Percentiles rank a stretch among this genome's conserved stretches.
Conservation (phyloP, 371 early-diverging fungal species). For the Rhizopus microsporus region DNA sequence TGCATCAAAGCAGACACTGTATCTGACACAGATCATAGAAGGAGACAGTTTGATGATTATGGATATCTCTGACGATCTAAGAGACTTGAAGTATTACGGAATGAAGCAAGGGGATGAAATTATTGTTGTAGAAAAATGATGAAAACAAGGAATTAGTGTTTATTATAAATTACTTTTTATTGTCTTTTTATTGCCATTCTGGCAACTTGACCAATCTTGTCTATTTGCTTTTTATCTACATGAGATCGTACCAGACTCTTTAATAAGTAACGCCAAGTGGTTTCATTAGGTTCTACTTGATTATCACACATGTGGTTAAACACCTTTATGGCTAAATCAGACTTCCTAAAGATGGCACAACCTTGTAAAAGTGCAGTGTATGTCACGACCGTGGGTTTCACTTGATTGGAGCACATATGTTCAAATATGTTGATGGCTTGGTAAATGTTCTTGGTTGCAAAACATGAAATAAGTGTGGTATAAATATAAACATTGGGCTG, state of each 20-base stretch:
- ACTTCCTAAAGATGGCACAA: constrained; percentile 45
- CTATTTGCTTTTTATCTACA: constrained; percentile 33
- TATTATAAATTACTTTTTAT: constrained; percentile 4
- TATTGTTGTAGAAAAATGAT: constrained; percentile 4
- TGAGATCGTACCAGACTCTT: constrained; percentile 39
- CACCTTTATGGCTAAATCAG: constrained; percentile 28
- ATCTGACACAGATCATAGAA: constrained; percentile 20
- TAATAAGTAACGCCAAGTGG: constrained; percentile 45
- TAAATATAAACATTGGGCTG: constrained; percentile 48
- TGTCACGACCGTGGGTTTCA: constrained; percentile 38
- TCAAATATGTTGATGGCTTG: constrained; percentile 40
- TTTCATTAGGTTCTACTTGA: constrained; percentile 33
- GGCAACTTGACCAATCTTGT: constrained; percentile 32
- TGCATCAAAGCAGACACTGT: constrained; percentile 34
- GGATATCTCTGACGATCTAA: constrained; percentile 43
- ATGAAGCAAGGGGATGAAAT: constrained; percentile 37
- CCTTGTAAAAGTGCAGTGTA: constrained; percentile 48
- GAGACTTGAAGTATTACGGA: constrained; percentile 47
- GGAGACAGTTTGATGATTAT: constrained; percentile 23
- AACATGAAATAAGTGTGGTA: constrained; percentile 50
- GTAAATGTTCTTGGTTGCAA: constrained; percentile 39
- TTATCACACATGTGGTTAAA: constrained; percentile 44
- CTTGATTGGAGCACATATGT: constrained; percentile 39
- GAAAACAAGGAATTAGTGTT: not conserved
- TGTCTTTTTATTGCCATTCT: constrained; percentile 13